Evolutionary conservation across 495 filamentous ascomycete genomes (phyloP), one percentile per base, ranked within the genome.

Genomic region (Neurospora terricola): DNA sequence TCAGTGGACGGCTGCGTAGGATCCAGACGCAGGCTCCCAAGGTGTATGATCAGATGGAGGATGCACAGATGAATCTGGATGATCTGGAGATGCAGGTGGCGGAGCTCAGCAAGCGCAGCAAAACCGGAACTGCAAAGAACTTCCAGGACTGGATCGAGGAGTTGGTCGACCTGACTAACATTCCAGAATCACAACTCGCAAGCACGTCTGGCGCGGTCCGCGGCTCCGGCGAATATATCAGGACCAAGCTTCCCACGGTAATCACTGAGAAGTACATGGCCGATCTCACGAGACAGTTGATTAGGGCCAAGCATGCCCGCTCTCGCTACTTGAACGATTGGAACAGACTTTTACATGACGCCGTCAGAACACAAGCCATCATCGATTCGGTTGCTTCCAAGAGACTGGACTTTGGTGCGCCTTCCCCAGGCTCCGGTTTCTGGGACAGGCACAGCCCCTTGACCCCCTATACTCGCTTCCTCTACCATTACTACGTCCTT

Each of bases 81-180:
- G 90, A 92, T 74, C 82, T 97, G 18, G 94, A 97, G 74, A 83
- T 86, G 3, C 93, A 96, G 77, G 91, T 98, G 14, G 80, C 85
- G 34, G 90, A 93, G 81, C 86, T 99, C 38, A 88, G 90, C 69
- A 88, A 90, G 75, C 87, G 94, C 73, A 66, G 54, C 27, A 97
- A 97, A 83, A 91, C 88, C 27, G 94, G 93, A 14, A 93, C 90
- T n/a, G 92, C 92, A 4, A 88, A 85, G 68, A 87, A 92, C 66
- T 96, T 94, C 80, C 89, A 91, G 73, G 95, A 97, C 72, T 99
- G 96, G 96, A 96, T 99, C 74, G 95, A 97, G 74, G 96, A 89
- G 71, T 76, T 99, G 27, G 90, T 88, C 2, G 96, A 97, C 73
- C 87, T 90, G 69, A 88, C 89, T 21, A 89, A 87, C 70, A 79